These are phyloP conservation scores for Colletotrichum siamense DNA, from an alignment of 2,329 filamentous ascomycete species.

Conservation along the genomic window DNA sequence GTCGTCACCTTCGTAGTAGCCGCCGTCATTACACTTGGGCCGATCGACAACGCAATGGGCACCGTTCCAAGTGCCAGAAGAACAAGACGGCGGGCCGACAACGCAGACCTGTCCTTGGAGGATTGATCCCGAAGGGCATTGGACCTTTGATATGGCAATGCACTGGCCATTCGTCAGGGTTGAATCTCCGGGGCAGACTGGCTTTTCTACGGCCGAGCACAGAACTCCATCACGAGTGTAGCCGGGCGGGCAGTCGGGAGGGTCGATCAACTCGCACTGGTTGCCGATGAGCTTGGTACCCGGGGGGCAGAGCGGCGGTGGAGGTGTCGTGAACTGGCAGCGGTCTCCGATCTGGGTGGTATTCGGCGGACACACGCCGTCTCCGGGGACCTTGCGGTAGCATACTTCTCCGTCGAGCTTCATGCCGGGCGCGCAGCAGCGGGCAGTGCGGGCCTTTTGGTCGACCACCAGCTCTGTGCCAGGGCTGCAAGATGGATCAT, in stretches of 20 bases:
- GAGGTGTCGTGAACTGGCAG: not conserved
- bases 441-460: not conserved
- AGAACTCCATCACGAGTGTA: not conserved
- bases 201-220: not conserved
- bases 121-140: not conserved
- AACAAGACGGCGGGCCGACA: not conserved
- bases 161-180: not conserved
- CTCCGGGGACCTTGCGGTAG: not conserved
- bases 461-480: not conserved
- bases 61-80: not conserved
- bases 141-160: rapidly evolving
- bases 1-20: not conserved
- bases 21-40: not conserved
- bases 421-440: not conserved
- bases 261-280: not conserved
- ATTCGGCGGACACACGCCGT: not conserved
- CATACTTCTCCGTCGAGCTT: not conserved
- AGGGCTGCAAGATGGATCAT: rapidly evolving
- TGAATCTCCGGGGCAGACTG: not conserved
- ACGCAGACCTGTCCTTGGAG: not conserved
- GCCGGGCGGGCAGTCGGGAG: not conserved
- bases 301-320: rapidly evolving
- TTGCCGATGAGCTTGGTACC: not conserved
- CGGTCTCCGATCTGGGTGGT: not conserved
- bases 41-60: not conserved